Evolutionary conservation across 495 filamentous ascomycete species (phyloP).

Genomic region (Copromyces sp.): DNA sequence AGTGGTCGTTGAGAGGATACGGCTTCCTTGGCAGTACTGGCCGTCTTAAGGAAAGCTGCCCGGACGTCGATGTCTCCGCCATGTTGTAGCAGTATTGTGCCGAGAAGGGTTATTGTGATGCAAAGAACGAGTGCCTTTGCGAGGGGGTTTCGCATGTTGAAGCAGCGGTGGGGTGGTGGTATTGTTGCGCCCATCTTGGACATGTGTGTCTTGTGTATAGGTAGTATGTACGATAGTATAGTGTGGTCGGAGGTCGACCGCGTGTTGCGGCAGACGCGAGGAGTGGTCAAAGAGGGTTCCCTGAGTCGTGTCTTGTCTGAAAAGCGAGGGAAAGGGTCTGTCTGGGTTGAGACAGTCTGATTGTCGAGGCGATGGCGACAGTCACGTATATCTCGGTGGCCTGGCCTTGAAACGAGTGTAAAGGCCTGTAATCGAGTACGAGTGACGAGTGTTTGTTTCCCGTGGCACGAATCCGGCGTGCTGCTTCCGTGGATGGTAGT

Average conservation of each 20-base stretch:
- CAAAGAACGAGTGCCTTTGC: slow-evolving; percentile 29
- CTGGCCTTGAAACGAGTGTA: not conserved
- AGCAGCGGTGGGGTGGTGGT: slow-evolving; percentile 27
- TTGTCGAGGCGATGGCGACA: not conserved
- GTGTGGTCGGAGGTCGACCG: not conserved
- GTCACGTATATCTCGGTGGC: not conserved
- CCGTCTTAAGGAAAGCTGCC: slow-evolving; percentile 27
- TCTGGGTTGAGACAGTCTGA: not conserved
- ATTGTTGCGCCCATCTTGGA: slow-evolving; percentile 29
- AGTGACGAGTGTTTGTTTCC: not conserved
- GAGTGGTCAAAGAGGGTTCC: not conserved
- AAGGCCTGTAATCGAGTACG: not conserved
- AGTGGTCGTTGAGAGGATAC: slow-evolving; percentile 25
- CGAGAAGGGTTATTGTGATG: slow-evolving; percentile 24
- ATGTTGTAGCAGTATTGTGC: slow-evolving; percentile 22
- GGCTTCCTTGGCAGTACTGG: slow-evolving; percentile 23
- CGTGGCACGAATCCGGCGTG: not conserved
- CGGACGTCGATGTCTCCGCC: slow-evolving; percentile 30
- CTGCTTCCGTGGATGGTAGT: not conserved
- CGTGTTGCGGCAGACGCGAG: not conserved
- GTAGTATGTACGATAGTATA: not conserved
- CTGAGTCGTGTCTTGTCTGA: not conserved
- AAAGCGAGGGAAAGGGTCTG: not conserved
- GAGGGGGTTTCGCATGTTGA: slow-evolving; percentile 36
- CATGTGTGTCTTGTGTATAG: not conserved